These are phyloP conservation scores for Laetiporus sulphureus DNA, from an alignment of 1,284 basidiomycete species.

Conservation along the genomic window DNA sequence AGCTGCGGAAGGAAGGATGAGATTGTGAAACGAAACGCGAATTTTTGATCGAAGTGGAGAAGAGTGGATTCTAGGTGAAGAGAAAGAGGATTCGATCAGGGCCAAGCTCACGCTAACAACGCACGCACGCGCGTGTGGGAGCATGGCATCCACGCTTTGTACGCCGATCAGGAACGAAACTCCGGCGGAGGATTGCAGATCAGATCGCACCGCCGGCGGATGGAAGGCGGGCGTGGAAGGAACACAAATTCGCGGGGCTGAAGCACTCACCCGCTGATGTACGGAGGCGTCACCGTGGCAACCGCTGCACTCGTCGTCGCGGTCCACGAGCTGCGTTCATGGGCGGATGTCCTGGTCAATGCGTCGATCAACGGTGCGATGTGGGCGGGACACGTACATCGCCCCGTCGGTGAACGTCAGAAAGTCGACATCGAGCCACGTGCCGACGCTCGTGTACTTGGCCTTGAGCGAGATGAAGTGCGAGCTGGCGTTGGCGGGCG, in stretches of 20 bases:
- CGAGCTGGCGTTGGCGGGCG: constrained; percentile 1
- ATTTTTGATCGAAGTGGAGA: no score
- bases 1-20: neutral
- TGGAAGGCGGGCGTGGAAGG: no score
- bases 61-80: no score
- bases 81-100: no score
- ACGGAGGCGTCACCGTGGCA: constrained; percentile 12
- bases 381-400: constrained; percentile 9
- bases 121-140: no score
- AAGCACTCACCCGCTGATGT: constrained; percentile 10
- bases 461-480: constrained; percentile 20
- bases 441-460: constrained; percentile 9
- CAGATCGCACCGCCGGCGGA: neutral
- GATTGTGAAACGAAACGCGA: neutral
- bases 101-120: no score
- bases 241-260: no score
- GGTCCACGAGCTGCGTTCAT: neutral
- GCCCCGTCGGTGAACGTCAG: constrained; percentile 20
- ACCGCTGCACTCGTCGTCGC: constrained; percentile 4
- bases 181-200: no score
- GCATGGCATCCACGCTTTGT: no score
- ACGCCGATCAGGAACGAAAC: neutral
- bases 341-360: neutral
- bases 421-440: constrained; percentile 26
- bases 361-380: neutral